Evolutionary conservation across 2,329 filamentous ascomycete species (phyloP).

Genomic region (Calonectria leucothoes): DNA sequence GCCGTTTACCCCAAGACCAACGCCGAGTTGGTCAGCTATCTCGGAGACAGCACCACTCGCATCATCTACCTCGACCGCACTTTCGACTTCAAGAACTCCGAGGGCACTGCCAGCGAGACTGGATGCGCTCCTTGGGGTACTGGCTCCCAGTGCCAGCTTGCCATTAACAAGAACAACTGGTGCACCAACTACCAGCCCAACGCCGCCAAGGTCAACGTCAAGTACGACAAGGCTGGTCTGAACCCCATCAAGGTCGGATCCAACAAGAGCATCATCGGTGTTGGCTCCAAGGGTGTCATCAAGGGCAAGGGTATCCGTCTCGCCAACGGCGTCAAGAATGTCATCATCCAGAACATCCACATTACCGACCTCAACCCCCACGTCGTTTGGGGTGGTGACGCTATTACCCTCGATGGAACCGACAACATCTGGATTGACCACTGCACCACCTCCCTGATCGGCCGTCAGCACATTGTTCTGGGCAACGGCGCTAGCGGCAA

Average conservation of each 20-base stretch:
- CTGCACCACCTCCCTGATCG: slow-evolving; percentile 65
- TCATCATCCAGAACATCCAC: slow-evolving; percentile 69
- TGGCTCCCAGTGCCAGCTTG: slow-evolving; percentile 62
- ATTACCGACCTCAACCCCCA: slow-evolving; percentile 65
- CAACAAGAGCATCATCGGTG: slow-evolving; percentile 68
- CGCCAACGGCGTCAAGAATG: slow-evolving; percentile 57
- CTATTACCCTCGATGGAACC: slow-evolving; percentile 60
- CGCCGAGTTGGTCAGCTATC: slow-evolving; percentile 67
- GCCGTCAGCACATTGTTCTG: slow-evolving; percentile 68
- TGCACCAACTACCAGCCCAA: slow-evolving; percentile 66
- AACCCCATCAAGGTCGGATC: slow-evolving; percentile 61
- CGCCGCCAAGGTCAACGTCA: slow-evolving; percentile 56
- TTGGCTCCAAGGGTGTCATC: slow-evolving; percentile 62
- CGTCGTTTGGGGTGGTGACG: slow-evolving; percentile 69
- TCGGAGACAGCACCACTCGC: slow-evolving; percentile 61
- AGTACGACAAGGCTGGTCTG: slow-evolving; percentile 61
- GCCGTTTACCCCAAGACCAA: slow-evolving; percentile 63
- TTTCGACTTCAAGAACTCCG: slow-evolving; percentile 64
- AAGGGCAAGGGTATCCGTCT: slow-evolving; percentile 67
- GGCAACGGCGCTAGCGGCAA: slow-evolving; percentile 62
- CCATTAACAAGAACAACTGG: slow-evolving; percentile 69
- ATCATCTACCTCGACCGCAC: slow-evolving; percentile 68
- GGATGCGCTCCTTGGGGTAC: slow-evolving; percentile 70
- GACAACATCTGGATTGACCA: slow-evolving; percentile 62
- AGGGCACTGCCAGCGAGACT: slow-evolving; percentile 60